Base-by-base conservation (phyloP, 1,139 yeast species). In the Yamadazyma dendronema region DNA sequence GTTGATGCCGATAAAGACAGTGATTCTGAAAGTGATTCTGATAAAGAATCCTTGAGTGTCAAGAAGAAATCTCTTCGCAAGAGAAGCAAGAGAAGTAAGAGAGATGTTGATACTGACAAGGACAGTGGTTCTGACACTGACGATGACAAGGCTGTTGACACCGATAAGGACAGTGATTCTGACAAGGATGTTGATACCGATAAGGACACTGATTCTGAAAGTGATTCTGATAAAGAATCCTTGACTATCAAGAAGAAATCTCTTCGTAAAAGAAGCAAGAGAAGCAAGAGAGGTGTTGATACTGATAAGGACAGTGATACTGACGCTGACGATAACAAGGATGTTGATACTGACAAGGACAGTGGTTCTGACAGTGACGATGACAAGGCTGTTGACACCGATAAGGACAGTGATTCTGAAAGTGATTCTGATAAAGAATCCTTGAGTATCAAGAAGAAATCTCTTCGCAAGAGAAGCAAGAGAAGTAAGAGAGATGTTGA, bases 211-310 rank as follows among this genome's bases (percentile, higher is more conserved):
- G 19, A 27, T n/a, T n/a, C n/a, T 11, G 28, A 27, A 7, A 15
- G n/a, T 30, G 36, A 17, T 21, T 38, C 26, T 16, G 35, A 38
- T 26, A 22, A 21, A 12, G 31, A 23, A 11, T 9, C 21, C 24
- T 29, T 27, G 16, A 31, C 26, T 22, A 32, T 27, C 28, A 12
- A 32, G 14, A 33, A 33, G 9, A 12, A 15, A n/a, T 28, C 17
- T 17, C n/a, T 16, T 8, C 12, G n/a, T n/a, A 11, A 17, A 10
- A 12, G n/a, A 5, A n/a, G n/a, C 13, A 12, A 24, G 12, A n/a
- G 13, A 8, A n/a, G n/a, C 13, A 12, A 24, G 12, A n/a, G 13
- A 8, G 29, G 15, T 12, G 6, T 4, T 4, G 27, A 28, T 35
- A 15, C 11, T 17, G 25, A 21, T 32, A 17, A n/a, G 6, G 27